Base-by-base conservation (phyloP, 2,329 filamentous ascomycete species). In the Epichloe sylvatica region DNA sequence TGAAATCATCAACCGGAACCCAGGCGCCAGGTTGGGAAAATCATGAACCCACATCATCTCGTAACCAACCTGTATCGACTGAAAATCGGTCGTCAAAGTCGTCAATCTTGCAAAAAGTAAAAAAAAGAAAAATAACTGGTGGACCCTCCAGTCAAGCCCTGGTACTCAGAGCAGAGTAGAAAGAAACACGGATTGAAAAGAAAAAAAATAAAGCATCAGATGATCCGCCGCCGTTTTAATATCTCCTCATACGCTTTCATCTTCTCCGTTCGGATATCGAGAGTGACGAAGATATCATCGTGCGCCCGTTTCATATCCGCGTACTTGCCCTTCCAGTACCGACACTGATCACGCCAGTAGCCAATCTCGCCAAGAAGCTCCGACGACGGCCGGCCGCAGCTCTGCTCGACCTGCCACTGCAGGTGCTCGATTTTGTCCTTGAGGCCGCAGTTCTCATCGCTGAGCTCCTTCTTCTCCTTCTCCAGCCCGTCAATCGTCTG, bases 381-480 rank as follows among this genome's bases (percentile, higher is more conserved):
- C 19, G 59, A 53, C 3, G 68, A 53, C 19, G 66, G 62, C 13
- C 53, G 60, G 52, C 50, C 67, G 56, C 54, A 59, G 49, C 50
- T 61, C 37, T 59, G 57, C 33, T 64, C 62, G 3, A 64, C 35
- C 38, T 67, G 62, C 41, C 62, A 63, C 36, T 62, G 58, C 1
- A 71, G 54, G 47, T 67, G 61, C 35, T 60, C 58, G 21, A 70
- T 49, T 33, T 66, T 57, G 2, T 57, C 59, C 13, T 55, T 54
- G 33, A 72, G 59, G 3, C 55, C 52, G 38, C 63, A 58, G 51
- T 66, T 67, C 46, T 73, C 36, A 52, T 55, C 43, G 12, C 35
- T 44, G 38, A 71, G 58, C 5, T 56, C 55, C 41, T 64, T 62
- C 52, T 65, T 67, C 46, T 73, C 69, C 48, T 58, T 62, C 39